Conservation (phyloP, 192 early-diverging fungal genomes). For the Spinellus fusiger region DNA sequence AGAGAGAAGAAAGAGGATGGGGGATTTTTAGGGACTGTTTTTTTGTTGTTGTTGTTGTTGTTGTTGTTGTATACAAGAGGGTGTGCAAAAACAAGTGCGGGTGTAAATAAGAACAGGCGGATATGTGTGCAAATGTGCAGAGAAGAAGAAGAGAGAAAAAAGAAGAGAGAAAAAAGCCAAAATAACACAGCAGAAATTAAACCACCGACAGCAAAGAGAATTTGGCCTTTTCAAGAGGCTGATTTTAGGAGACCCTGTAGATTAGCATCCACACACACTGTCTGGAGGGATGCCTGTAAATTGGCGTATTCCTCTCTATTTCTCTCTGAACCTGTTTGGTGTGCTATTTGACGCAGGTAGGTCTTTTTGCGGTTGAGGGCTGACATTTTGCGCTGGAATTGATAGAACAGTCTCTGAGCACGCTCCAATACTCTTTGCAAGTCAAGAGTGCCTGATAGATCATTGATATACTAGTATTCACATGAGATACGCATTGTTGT, state of each 20-base stretch:
- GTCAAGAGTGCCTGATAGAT: constrained; percentile 69
- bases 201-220: background rate
- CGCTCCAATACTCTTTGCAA: constrained; percentile 63
- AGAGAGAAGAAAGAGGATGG: too few relatives aligned
- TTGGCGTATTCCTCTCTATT: constrained; percentile 15
- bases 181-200: background rate
- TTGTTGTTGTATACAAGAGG: too few relatives aligned
- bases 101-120: too few relatives aligned
- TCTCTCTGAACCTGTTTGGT: constrained; percentile 17
- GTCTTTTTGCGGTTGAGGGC: constrained; percentile 35
- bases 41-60: too few relatives aligned
- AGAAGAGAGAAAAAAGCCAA: background rate
- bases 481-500: background rate
- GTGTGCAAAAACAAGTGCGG: too few relatives aligned
- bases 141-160: background rate
- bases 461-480: constrained; percentile 68
- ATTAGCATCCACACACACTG: constrained; percentile 8
- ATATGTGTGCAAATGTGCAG: too few relatives aligned
- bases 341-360: constrained; percentile 12
- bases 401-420: constrained; percentile 66
- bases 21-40: too few relatives aligned
- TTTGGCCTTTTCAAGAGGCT: background rate
- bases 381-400: constrained; percentile 42
- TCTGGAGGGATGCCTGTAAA: constrained; percentile 13
- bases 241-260: constrained; percentile 4